phyloP scores from a whole-genome alignment of 163 green algal species.

The Smithsoniella earleae region DNA sequence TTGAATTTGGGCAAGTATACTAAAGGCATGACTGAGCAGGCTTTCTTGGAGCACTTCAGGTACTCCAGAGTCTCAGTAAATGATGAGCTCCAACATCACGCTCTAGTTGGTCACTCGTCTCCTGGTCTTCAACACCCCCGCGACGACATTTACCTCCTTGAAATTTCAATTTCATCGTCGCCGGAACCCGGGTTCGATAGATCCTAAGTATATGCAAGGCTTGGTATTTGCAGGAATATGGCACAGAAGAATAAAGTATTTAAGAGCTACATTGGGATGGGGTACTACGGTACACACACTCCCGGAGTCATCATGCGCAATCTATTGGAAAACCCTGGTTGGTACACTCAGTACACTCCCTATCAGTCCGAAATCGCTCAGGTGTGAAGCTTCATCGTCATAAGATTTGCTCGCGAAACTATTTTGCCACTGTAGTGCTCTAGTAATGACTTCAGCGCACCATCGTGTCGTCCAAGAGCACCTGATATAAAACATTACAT shows the following conservation, averaged over 20 bases:
- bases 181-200: too few species aligned
- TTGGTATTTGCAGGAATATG: constrained; percentile 82
- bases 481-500: too few species aligned
- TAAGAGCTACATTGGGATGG: constrained; percentile 95
- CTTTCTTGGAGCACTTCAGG: constrained; percentile 88
- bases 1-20: constrained; percentile 83
- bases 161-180: too few species aligned
- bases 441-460: too few species aligned
- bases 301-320: constrained; percentile 94
- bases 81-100: constrained; percentile 24
- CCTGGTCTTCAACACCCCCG: background rate
- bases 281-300: constrained; percentile 88
- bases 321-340: constrained; percentile 98
- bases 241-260: constrained; percentile 89
- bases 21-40: constrained; percentile 74
- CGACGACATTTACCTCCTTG: background rate
- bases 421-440: too few species aligned
- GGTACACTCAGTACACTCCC: constrained; percentile 99
- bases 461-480: too few species aligned
- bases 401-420: too few species aligned
- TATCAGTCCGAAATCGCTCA: constrained; percentile 99
- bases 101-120: too few species aligned
- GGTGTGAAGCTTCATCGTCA: constrained; percentile 55
- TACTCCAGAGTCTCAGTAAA: too few species aligned
- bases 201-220: too few species aligned